A percentile compares a stretch with the other conserved stretches of the same genome.
phyloP scores from a whole-genome alignment of 768 basidiomycete genomes.

The Suillus ampliporus region DNA sequence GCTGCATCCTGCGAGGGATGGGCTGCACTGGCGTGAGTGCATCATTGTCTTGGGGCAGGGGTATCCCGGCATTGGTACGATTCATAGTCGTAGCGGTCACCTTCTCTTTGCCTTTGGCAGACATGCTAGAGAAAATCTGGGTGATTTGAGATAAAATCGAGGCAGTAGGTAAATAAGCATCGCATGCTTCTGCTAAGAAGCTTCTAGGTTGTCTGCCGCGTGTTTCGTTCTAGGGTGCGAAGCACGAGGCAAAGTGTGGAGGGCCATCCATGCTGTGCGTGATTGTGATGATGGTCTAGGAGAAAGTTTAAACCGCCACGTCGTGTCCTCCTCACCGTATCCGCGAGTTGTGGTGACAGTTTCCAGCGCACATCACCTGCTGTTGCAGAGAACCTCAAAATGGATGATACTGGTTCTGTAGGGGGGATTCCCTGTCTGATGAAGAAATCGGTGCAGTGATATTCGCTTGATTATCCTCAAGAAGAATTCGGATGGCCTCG shows the following conservation, averaged over 20 bases:
- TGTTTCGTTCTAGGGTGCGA: slow-evolving; percentile 5
- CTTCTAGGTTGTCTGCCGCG: background rate
- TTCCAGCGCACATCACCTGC: background rate
- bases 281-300: background rate
- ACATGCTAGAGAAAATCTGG: slow-evolving; percentile 7
- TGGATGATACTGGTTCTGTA: background rate
- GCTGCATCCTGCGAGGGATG: background rate
- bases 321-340: background rate
- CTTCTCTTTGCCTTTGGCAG: slow-evolving; percentile 12
- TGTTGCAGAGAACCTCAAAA: background rate
- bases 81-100: background rate
- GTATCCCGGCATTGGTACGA: background rate
- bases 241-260: slow-evolving; percentile 5
- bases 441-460: background rate
- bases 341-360: slow-evolving; percentile 3
- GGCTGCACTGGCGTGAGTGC: background rate
- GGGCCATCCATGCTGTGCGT: background rate
- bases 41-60: background rate
- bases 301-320: slow-evolving; percentile 6
- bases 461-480: background rate
- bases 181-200: slow-evolving; percentile 4
- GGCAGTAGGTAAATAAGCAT: slow-evolving; percentile 5
- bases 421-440: background rate
- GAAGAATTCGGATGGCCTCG: background rate
- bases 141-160: slow-evolving; percentile 2